Conservation (phyloP, 2,329 filamentous ascomycete genomes). For the Aschersonia sp. region DNA sequence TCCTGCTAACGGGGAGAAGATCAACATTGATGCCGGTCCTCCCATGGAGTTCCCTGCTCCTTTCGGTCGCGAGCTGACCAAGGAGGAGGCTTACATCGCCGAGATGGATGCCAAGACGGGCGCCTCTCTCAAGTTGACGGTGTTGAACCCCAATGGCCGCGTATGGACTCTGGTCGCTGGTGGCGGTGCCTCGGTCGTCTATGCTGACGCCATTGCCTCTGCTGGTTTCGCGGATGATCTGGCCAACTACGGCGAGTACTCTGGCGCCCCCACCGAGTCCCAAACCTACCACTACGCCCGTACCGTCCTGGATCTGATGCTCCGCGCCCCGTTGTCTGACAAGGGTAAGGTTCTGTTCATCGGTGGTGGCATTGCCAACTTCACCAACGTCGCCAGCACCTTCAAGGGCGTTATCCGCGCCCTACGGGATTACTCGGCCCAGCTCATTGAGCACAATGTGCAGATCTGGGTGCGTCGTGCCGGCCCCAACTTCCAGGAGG, state of each 20-base stretch:
- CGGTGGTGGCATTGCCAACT: conserved; percentile 99
- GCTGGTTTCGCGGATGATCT: conserved; percentile 90
- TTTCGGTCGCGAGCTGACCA: conserved; percentile 94
- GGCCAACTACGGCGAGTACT: conserved; percentile 99
- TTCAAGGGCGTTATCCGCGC: conserved; percentile 99
- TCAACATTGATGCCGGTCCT: conserved; percentile 89
- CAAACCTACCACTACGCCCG: conserved; percentile 99
- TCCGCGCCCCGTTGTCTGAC: conserved; percentile 68
- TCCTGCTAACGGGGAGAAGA: conserved; percentile 51
- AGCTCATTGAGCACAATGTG: conserved; percentile 89
- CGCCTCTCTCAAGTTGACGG: conserved; percentile 94
- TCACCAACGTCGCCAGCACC: conserved; percentile 97
- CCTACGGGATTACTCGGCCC: conserved; percentile 73
- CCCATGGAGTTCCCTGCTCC: conserved; percentile 98
- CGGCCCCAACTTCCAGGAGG: conserved; percentile 97
- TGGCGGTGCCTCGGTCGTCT: conserved; percentile 98
- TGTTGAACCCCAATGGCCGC: conserved; percentile 80
- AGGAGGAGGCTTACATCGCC: conserved; percentile 98
- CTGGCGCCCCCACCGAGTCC: conserved; percentile 93
- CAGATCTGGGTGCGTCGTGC: conserved; percentile 90
- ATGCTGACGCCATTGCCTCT: conserved; percentile 95
- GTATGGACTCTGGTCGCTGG: conserved; percentile 98
- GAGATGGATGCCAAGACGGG: conserved; percentile 99
- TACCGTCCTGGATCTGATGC: conserved; percentile 94
- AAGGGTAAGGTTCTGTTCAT: conserved; percentile 99